Conservation (phyloP, 2,329 filamentous ascomycete genomes). For the Penicillium freii region DNA sequence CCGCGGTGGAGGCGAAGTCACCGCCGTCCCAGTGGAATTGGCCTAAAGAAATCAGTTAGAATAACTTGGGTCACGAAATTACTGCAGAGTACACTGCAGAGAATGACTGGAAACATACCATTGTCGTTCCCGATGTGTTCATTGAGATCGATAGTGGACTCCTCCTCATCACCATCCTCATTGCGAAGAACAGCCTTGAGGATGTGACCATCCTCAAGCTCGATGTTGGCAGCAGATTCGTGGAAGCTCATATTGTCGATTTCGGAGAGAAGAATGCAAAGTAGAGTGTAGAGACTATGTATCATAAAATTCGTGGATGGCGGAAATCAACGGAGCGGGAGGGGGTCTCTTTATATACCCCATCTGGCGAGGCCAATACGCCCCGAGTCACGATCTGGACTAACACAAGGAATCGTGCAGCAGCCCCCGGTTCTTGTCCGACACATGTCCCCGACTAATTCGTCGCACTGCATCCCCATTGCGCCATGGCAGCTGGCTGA, state of each 20-base stretch:
- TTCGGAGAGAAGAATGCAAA: not conserved
- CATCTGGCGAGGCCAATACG: not conserved
- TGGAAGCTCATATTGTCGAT: conserved; percentile 51
- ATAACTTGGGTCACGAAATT: not conserved
- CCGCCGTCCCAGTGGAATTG: conserved; percentile 48
- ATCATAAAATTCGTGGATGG: not conserved
- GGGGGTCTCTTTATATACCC: conserved; percentile 10
- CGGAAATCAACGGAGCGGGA: not conserved
- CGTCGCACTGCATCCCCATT: conserved; percentile 9
- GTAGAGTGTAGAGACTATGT: not conserved
- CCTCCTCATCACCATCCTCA: conserved; percentile 44
- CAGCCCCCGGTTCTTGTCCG: conserved; percentile 12
- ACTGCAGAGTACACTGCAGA: too few species aligned
- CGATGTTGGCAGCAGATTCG: conserved; percentile 46
- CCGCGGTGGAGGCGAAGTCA: conserved; percentile 49
- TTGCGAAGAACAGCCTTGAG: conserved; percentile 47
- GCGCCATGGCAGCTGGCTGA: conserved; percentile 10
- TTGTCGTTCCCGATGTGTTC: conserved; percentile 52
- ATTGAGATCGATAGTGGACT: conserved; percentile 53
- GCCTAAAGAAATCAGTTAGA: conserved; percentile 28
- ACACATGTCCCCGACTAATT: conserved; percentile 23
- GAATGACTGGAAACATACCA: conserved; percentile 33
- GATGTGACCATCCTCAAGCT: conserved; percentile 52
- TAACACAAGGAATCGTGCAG: conserved; percentile 3
- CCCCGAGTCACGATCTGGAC: not conserved